A percentile compares a stretch with the other conserved stretches of the same genome.
Conservation (phyloP, 1,284 basidiomycete species). For the Cryptococcus wingfieldii region DNA sequence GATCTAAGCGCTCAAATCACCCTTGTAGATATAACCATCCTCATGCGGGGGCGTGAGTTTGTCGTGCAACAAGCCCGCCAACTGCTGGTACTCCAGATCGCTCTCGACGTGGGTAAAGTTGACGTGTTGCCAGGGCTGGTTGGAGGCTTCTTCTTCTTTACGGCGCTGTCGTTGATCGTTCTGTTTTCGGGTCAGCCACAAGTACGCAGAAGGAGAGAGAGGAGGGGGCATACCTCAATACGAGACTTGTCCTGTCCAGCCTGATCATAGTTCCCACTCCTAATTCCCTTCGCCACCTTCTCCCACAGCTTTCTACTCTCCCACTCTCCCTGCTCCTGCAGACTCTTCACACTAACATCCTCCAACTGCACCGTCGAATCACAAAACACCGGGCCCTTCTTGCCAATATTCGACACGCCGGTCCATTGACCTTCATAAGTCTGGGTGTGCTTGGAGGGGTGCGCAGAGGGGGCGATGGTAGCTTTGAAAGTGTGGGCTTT, state of each 20-base stretch:
- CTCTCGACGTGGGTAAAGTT: conserved; percentile 67
- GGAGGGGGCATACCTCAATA: conserved; percentile 67
- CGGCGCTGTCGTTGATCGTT: conserved; percentile 88
- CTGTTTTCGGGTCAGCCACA: conserved; percentile 47
- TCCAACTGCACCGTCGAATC: conserved; percentile 55
- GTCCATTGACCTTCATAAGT: conserved; percentile 88
- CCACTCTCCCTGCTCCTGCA: conserved; percentile 68
- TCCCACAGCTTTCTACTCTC: conserved; percentile 86
- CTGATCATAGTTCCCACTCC: conserved; percentile 84
- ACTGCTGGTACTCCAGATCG: conserved; percentile 64
- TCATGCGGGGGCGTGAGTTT: conserved; percentile 47
- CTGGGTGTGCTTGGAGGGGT: conserved; percentile 49
- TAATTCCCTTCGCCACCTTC: conserved; percentile 83
- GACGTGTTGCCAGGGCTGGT: conserved; percentile 68
- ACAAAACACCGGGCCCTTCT: conserved; percentile 53
- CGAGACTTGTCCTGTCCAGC: conserved; percentile 83
- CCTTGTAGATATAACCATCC: conserved; percentile 46
- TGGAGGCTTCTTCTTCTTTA: conserved; percentile 72
- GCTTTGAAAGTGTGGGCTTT: conserved; percentile 94
- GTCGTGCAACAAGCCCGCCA: conserved; percentile 40
- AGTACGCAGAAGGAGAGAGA: background rate
- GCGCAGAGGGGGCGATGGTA: conserved; percentile 53
- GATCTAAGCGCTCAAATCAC: background rate
- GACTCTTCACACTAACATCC: conserved; percentile 64
- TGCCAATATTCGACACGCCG: conserved; percentile 58